Evolutionary conservation across 345 rosid genomes (phyloP), one percentile per base, ranked within the genome.

Genomic region (Euphorbia tirucalli): DNA sequence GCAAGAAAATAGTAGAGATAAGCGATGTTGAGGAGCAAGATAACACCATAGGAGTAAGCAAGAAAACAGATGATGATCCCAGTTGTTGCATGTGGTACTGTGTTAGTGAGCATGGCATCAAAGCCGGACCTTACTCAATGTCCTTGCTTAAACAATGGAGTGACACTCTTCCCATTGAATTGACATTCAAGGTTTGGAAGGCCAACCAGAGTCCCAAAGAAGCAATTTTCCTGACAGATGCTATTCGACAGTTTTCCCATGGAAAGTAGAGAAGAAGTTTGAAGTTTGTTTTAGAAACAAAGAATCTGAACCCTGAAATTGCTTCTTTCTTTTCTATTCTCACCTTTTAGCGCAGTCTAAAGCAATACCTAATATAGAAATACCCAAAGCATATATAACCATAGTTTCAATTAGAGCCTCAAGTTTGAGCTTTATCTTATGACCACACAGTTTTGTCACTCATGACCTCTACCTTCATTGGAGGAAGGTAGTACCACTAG

Each of bases 91-190:
- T 39, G 11, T 39, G 81, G 74, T 73, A 68, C 61, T 39, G 46
- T 30, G 24, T 64, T 22, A 24, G 58, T 58, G 70, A 71, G 3
- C 11, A 3, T 6, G 77, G 81, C 10, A n/a, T 21, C 13, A 68
- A 21, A 5, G 48, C 0, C 14, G 81, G 77, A 21, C 81, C 77
- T 35, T 69, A 57, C 61, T 65, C 77, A 4, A 68, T 73, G 71
- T 32, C 66, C 7, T 9, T 73, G 68, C 73, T 78, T 64, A 73
- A 73, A 49, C 18, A 48, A 49, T 73, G 81, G 81, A 46, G 22
- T 19, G 18, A 69, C 13, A 43, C 52, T 25, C 22, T 27, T 62
- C 1, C 10, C 43, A 11, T 24, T 0, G 30, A 57, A 13, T 22
- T 70, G 27, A 35, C 19, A 25, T 44, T n/a, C 41, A 78, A 65